Evolutionary conservation across 2,329 filamentous ascomycete genomes (phyloP).

Genomic region (Xylaria sp.): DNA sequence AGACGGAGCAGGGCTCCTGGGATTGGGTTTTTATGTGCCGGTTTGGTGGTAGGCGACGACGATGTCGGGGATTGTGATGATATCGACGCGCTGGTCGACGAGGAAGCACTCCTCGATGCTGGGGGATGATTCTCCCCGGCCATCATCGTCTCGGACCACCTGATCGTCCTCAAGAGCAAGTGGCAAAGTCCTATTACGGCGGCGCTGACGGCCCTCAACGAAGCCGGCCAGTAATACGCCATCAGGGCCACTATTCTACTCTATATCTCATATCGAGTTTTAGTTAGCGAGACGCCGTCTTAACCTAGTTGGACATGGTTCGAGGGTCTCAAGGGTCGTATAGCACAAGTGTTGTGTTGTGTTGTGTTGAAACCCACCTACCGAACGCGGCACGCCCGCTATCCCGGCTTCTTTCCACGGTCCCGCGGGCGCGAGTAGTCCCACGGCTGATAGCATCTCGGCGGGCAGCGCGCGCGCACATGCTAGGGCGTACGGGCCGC

Average conservation of each 20-base stretch:
- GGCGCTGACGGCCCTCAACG: background rate
- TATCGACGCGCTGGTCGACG: background rate
- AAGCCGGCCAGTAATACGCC: slow-evolving; percentile 16
- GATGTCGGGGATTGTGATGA: background rate
- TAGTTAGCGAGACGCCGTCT: background rate
- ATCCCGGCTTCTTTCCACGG: slow-evolving; percentile 21
- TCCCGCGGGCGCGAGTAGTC: slow-evolving; percentile 19
- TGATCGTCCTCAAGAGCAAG: slow-evolving; percentile 8
- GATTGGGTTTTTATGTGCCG: background rate
- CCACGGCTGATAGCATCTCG: slow-evolving; percentile 40
- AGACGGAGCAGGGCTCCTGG: slow-evolving; percentile 9
- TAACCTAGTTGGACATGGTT: background rate
- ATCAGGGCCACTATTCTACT: slow-evolving; percentile 12
- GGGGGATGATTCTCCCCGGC: background rate
- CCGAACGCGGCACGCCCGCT: slow-evolving; percentile 9
- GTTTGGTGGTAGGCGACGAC: background rate
- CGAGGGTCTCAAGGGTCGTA: background rate
- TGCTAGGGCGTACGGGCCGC: slow-evolving; percentile 45
- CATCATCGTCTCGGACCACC: slow-evolving; percentile 14
- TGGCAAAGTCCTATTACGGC: slow-evolving; percentile 9
- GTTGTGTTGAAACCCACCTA: background rate
- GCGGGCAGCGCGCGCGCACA: slow-evolving; percentile 36
- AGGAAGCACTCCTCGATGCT: background rate
- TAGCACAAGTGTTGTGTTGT: background rate
- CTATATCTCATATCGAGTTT: background rate